A percentile compares a stretch with the other conserved stretches of the same genome.
These are phyloP conservation scores for Cercophora sp. DNA, from an alignment of 495 filamentous ascomycete genomes.

Conservation along the genomic window DNA sequence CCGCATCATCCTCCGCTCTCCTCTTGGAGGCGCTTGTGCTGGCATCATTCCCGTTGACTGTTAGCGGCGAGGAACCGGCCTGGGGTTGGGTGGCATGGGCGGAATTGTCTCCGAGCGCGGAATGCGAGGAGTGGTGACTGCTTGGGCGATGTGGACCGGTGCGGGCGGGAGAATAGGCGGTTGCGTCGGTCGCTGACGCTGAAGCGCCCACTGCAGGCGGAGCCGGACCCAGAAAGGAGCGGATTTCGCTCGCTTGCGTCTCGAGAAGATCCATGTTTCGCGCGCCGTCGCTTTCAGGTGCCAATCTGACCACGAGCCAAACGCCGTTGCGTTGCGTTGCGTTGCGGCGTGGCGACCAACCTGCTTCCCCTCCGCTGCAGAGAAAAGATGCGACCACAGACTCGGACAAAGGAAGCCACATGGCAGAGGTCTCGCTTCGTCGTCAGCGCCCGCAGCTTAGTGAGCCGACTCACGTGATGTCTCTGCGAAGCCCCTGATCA, in stretches of 20 bases:
- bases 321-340: too few relatives aligned
- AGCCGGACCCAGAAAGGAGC: constrained; percentile 38
- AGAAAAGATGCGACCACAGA: too few relatives aligned
- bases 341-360: too few relatives aligned
- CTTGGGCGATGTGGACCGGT: constrained; percentile 15
- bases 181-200: constrained; percentile 4
- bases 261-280: constrained; percentile 57
- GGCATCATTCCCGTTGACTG: not conserved
- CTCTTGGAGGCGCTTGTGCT: constrained; percentile 28
- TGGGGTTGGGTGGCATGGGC: constrained; percentile 14
- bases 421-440: too few relatives aligned
- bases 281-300: too few relatives aligned
- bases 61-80: constrained; percentile 3
- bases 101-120: constrained; percentile 38
- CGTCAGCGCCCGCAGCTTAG: too few relatives aligned
- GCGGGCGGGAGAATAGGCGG: too few relatives aligned
- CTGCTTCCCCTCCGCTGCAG: too few relatives aligned
- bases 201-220: constrained; percentile 23
- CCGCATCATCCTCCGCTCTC: constrained; percentile 33
- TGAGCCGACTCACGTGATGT: too few relatives aligned
- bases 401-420: too few relatives aligned
- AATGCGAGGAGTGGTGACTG: constrained; percentile 24
- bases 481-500: too few relatives aligned
- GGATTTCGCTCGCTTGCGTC: constrained; percentile 52
- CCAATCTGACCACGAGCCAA: too few relatives aligned